Conservation (phyloP, 2,329 filamentous ascomycete species). For the Trichoderma asperellum region DNA sequence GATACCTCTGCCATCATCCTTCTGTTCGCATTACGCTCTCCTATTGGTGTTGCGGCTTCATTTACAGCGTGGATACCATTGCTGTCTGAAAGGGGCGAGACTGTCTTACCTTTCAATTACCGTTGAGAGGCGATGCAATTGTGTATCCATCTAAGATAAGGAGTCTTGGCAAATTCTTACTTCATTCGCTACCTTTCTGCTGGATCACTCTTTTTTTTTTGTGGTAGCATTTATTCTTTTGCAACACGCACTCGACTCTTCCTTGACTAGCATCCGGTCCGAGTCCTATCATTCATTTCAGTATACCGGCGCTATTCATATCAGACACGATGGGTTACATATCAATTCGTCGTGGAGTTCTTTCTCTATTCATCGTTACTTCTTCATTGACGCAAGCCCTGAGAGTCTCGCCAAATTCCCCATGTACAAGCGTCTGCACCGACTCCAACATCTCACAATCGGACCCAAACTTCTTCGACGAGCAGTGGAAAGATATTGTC, state of each 20-base stretch:
- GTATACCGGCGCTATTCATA: background rate
- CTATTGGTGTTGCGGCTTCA: background rate
- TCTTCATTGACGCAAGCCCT: constrained; percentile 45
- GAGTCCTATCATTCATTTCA: background rate
- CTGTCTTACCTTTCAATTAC: background rate
- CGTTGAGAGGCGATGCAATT: background rate
- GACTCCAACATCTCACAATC: constrained; percentile 50
- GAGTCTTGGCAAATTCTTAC: background rate
- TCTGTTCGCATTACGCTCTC: background rate
- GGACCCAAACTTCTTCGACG: constrained; percentile 53
- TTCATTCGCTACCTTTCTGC: background rate
- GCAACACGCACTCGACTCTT: background rate
- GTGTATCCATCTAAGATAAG: background rate
- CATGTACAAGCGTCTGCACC: constrained; percentile 56
- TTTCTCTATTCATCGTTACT: constrained; percentile 25
- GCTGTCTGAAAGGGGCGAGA: background rate
- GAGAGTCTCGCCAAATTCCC: constrained; percentile 58
- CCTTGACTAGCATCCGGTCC: background rate
- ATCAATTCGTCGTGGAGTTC: constrained; percentile 1
- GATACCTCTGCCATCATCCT: background rate
- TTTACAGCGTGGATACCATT: constrained; percentile 2
- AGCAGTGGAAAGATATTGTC: constrained; percentile 49
- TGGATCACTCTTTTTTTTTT: background rate
- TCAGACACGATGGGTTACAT: constrained; percentile 22
- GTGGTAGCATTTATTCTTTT: constrained; percentile 1